Conservation (phyloP, 257 asterid genomes). For the Primulina eburnea region DNA sequence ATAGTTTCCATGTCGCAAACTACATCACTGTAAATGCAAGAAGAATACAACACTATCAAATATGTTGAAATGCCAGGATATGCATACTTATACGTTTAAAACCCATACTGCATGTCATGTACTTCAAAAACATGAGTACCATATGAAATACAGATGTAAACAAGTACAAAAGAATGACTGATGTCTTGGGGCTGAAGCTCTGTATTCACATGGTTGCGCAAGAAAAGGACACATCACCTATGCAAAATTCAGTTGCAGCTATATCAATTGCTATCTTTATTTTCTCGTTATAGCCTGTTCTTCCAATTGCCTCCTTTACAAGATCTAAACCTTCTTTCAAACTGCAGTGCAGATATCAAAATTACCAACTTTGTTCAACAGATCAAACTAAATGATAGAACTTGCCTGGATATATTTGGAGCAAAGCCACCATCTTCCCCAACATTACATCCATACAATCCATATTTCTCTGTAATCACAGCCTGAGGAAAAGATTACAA, state of each 20-base stretch:
- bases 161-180: not conserved
- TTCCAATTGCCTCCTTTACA: constrained; percentile 86
- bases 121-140: not conserved
- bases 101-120: not conserved
- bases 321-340: constrained; percentile 89
- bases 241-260: constrained; percentile 94
- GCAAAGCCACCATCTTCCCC: constrained; percentile 99
- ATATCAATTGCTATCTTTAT: constrained; percentile 87
- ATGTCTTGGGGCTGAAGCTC: not conserved
- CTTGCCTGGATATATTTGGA: constrained; percentile 91
- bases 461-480: constrained; percentile 73
- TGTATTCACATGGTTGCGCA: not conserved
- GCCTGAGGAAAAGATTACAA: constrained; percentile 52
- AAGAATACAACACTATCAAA: not conserved
- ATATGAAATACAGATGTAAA: not conserved
- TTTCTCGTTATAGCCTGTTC: constrained; percentile 82
- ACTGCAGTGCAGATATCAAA: constrained; percentile 49
- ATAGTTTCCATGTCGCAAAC: not conserved
- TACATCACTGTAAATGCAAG: not conserved
- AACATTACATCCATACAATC: constrained; percentile 79
- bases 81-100: not conserved
- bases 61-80: not conserved
- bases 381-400: constrained; percentile 24
- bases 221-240: constrained; percentile 50
- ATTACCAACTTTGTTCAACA: constrained; percentile 22